Evolutionary conservation across 2,329 filamentous ascomycete species (phyloP).

Genomic region (Colletotrichum lupini): DNA sequence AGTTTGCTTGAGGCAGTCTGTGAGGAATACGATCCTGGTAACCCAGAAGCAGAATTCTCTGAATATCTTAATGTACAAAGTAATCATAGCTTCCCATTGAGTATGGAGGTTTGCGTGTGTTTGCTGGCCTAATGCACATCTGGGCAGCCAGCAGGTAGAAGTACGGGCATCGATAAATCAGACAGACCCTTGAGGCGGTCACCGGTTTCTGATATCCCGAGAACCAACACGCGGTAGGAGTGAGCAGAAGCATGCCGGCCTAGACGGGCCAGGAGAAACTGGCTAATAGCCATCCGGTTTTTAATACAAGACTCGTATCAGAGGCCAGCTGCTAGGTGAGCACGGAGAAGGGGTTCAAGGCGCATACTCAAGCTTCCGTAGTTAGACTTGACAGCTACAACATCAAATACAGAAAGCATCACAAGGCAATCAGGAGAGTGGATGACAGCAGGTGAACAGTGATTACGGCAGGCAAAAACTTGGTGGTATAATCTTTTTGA

Average conservation of each 20-base stretch:
- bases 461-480: slow-evolving; percentile 34
- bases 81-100: slow-evolving; percentile 32
- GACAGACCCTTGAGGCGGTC: slow-evolving; percentile 1
- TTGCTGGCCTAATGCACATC: slow-evolving; percentile 35
- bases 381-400: not conserved
- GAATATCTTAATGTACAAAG: slow-evolving; percentile 36
- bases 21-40: slow-evolving; percentile 21
- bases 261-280: not conserved
- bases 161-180: not conserved
- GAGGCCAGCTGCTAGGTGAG: not conserved
- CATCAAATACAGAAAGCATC: not conserved
- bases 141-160: slow-evolving; percentile 21
- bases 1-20: slow-evolving; percentile 55
- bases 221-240: slow-evolving; percentile 8
- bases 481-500: slow-evolving; percentile 36
- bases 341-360: not conserved
- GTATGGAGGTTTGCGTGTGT: slow-evolving; percentile 31
- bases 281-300: not conserved
- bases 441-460: not conserved
- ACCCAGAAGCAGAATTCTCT: slow-evolving; percentile 33
- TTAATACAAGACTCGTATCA: not conserved
- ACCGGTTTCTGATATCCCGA: slow-evolving; percentile 29
- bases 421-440: not conserved
- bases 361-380: not conserved
- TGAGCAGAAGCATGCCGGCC: not conserved